Evolutionary conservation across 2,329 filamentous ascomycete genomes (phyloP).

Genomic region (Ceratocystis lukuohia): DNA sequence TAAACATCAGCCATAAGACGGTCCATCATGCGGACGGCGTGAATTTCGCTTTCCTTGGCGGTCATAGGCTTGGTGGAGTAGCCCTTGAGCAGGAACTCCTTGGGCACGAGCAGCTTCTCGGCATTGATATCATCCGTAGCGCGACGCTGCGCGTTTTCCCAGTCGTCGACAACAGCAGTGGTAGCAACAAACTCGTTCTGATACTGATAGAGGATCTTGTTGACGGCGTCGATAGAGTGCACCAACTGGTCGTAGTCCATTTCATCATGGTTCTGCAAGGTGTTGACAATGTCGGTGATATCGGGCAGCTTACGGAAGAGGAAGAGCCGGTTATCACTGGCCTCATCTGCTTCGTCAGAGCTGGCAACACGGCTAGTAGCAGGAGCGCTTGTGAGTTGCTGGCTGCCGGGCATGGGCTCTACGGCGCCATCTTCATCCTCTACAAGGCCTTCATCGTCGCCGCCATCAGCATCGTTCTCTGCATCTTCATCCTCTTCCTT

Average conservation of each 20-base stretch:
- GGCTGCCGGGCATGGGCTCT: background rate
- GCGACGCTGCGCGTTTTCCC: slow-evolving; percentile 43
- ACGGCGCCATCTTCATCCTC: slow-evolving; percentile 3
- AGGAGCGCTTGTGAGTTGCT: slow-evolving; percentile 1
- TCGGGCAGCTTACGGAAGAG: slow-evolving; percentile 14
- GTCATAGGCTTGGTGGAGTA: slow-evolving; percentile 35
- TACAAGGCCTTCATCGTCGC: slow-evolving; percentile 21
- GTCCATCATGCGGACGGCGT: slow-evolving; percentile 41
- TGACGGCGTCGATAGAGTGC: slow-evolving; percentile 32
- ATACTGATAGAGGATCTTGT: slow-evolving; percentile 36
- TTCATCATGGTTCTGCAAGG: slow-evolving; percentile 37
- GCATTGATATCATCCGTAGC: slow-evolving; percentile 32
- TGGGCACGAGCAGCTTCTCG: slow-evolving; percentile 25
- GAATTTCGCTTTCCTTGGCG: slow-evolving; percentile 33
- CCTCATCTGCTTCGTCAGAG: slow-evolving; percentile 20
- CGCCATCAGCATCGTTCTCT: slow-evolving; percentile 22
- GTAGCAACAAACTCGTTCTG: slow-evolving; percentile 42
- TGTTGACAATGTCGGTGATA: slow-evolving; percentile 11
- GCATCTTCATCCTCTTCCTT: slow-evolving; percentile 23
- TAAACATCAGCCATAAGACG: slow-evolving; percentile 46
- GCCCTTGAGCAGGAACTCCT: slow-evolving; percentile 33
- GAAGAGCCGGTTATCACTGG: slow-evolving; percentile 10
- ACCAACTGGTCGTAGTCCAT: slow-evolving; percentile 36
- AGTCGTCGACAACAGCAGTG: slow-evolving; percentile 40
- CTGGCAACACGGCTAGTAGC: slow-evolving; percentile 21